Conservation (phyloP, 2,329 filamentous ascomycete species). For the Talaromyces atroroseus region DNA sequence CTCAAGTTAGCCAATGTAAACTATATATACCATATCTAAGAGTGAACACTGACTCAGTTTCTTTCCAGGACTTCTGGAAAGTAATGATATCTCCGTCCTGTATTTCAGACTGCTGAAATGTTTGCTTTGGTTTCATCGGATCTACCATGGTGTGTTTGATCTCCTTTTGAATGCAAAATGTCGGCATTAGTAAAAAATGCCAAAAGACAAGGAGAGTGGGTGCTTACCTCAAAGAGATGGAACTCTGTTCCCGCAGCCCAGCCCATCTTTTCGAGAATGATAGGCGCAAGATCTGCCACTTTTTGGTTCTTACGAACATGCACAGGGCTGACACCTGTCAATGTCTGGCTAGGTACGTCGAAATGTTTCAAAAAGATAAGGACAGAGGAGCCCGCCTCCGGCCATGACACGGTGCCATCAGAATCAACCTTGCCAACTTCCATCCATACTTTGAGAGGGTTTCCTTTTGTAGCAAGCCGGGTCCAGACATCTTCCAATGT, state of each 20-base stretch:
- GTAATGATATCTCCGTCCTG: conserved; percentile 97
- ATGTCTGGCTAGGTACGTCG: conserved; percentile 66
- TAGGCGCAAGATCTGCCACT: conserved; percentile 73
- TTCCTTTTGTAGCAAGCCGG: conserved; percentile 64
- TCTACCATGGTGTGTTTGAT: conserved; percentile 99
- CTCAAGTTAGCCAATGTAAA: conserved; percentile 1
- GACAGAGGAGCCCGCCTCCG: conserved; percentile 54
- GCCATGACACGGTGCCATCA: conserved; percentile 68
- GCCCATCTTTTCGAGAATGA: conserved; percentile 75
- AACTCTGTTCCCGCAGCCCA: conserved; percentile 73
- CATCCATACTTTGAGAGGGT: conserved; percentile 74
- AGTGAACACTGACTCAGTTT: conserved; percentile 28
- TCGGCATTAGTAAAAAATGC: background rate
- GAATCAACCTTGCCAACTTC: conserved; percentile 67
- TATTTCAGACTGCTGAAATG: conserved; percentile 83
- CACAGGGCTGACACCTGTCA: conserved; percentile 73
- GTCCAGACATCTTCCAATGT: conserved; percentile 69
- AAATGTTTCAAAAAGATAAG: conserved; percentile 92
- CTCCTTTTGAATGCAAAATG: conserved; percentile 48
- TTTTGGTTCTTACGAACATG: conserved; percentile 86
- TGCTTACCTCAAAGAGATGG: conserved; percentile 67
- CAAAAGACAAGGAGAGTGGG: background rate
- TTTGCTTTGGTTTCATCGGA: conserved; percentile 82
- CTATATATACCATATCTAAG: background rate
- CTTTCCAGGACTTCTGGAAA: conserved; percentile 65